These are phyloP conservation scores for Apocynum venetum DNA, from an alignment of 257 asterid genomes.

Conservation along the genomic window DNA sequence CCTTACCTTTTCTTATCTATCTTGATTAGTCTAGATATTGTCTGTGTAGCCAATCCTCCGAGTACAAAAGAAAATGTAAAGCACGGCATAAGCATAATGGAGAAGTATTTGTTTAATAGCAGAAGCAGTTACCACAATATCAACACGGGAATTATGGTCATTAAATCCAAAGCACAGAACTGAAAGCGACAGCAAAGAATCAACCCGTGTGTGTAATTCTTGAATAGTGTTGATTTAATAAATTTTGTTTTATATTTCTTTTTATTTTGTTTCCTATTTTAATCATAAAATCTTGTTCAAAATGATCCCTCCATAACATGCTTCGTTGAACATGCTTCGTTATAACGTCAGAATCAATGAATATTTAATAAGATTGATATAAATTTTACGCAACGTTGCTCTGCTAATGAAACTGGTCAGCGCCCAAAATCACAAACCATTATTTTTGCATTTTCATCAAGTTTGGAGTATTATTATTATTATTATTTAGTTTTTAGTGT, in stretches of 20 bases:
- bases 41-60: conserved; percentile 1
- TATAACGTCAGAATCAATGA: conserved; percentile 28
- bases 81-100: background rate
- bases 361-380: background rate
- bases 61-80: conserved; percentile 4
- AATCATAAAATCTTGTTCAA: conserved; percentile 17
- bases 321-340: conserved; percentile 16
- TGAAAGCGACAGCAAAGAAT: conserved; percentile 30
- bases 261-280: background rate
- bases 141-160: conserved; percentile 52
- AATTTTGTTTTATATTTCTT: background rate
- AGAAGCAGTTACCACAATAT: background rate
- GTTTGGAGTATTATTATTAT: background rate
- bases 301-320: conserved; percentile 11
- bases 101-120: background rate
- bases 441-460: conserved; percentile 11
- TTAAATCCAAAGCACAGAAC: conserved; percentile 13
- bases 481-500: background rate
- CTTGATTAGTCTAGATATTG: conserved; percentile 7
- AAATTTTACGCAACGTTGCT: conserved; percentile 35
- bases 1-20: conserved; percentile 9
- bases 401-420: conserved; percentile 11
- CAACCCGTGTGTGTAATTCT: background rate
- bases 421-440: background rate
- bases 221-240: background rate